Percentiles rank a stretch among this genome's conserved stretches.
phyloP scores from a whole-genome alignment of 139 green algal species.

The Chlorella sp. region DNA sequence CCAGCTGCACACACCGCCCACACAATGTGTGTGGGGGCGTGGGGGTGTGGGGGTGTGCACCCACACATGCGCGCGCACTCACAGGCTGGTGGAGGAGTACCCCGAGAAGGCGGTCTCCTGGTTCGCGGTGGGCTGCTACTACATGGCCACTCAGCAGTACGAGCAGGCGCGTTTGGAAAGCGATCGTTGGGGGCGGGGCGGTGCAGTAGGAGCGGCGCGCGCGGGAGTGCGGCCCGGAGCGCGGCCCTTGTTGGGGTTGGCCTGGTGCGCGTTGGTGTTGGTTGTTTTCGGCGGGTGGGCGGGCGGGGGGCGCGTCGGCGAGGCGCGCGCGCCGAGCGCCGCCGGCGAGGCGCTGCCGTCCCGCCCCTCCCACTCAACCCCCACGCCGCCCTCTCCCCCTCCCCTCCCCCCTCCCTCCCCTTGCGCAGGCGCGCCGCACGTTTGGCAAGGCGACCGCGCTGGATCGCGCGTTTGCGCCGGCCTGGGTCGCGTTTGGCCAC shows the following conservation, averaged over 20 bases:
- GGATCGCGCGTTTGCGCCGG: constrained; percentile 78
- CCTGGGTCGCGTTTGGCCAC: constrained; percentile 95
- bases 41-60: too few species aligned
- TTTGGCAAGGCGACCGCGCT: constrained; percentile 88
- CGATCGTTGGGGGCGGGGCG: too few species aligned
- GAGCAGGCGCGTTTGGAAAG: constrained; percentile 57
- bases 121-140: constrained; percentile 97
- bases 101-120: constrained; percentile 82
- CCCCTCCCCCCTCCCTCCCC: neutral
- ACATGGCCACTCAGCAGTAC: constrained; percentile 74
- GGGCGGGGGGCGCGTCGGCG: too few species aligned
- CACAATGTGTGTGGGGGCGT: too few species aligned
- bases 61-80: too few species aligned
- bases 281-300: neutral
- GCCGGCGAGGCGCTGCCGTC: neutral
- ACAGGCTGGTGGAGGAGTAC: constrained; percentile 85
- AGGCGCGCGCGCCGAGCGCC: too few species aligned
- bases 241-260: too few species aligned
- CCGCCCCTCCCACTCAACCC: too few species aligned
- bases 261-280: neutral
- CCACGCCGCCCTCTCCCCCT: too few species aligned
- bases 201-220: too few species aligned
- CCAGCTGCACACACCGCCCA: too few species aligned
- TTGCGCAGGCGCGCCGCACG: constrained; percentile 63
- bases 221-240: too few species aligned